Evolutionary conservation across 2,329 filamentous ascomycete genomes (phyloP).

Genomic region (Calonectria hongkongensis): DNA sequence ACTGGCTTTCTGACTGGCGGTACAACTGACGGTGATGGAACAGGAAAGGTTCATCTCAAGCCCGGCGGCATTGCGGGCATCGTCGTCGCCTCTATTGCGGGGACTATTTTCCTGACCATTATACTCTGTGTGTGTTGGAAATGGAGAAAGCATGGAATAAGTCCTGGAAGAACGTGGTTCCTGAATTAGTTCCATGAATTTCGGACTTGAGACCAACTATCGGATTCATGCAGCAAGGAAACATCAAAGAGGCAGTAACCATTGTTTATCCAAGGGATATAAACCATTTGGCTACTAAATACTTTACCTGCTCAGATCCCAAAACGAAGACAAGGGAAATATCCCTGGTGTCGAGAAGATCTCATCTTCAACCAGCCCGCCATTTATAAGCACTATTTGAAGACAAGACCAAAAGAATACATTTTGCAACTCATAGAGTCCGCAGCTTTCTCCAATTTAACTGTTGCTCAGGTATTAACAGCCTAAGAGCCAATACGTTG

Average conservation of each 20-base stretch:
- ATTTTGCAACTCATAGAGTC: too few relatives aligned
- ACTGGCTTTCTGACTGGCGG: background rate
- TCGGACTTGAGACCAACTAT: too few relatives aligned
- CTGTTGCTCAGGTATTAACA: too few relatives aligned
- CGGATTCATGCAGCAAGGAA: too few relatives aligned
- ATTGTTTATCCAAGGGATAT: too few relatives aligned
- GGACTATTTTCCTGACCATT: background rate
- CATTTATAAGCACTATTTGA: background rate
- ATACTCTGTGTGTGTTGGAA: background rate
- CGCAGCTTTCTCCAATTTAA: too few relatives aligned
- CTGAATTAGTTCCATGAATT: too few relatives aligned
- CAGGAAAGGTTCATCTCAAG: background rate
- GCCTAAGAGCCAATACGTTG: too few relatives aligned
- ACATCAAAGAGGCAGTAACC: too few relatives aligned
- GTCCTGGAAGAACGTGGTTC: too few relatives aligned
- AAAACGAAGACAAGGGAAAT: background rate
- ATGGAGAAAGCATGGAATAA: background rate
- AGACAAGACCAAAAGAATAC: too few relatives aligned
- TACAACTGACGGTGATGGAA: background rate
- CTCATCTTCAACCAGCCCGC: background rate
- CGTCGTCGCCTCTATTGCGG: background rate
- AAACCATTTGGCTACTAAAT: background rate
- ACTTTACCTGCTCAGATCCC: background rate
- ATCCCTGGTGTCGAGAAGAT: background rate
- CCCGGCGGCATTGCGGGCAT: background rate